phyloP scores from a whole-genome alignment of 1,284 basidiomycete species.

The Malassezia nana region DNA sequence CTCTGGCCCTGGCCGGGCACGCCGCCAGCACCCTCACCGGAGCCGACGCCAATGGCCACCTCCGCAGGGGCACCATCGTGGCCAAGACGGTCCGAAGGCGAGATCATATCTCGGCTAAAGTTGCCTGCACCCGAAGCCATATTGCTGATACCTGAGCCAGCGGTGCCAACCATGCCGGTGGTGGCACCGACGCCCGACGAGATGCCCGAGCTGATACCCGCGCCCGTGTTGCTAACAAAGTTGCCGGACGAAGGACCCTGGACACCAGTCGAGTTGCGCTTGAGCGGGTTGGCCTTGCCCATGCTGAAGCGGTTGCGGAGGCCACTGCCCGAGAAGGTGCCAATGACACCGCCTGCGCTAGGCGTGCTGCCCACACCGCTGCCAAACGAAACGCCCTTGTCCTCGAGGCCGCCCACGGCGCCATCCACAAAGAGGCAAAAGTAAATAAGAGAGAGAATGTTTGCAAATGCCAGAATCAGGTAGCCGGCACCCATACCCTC shows the following conservation, averaged over 20 bases:
- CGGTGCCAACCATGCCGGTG: not conserved
- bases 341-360: conserved; percentile 46
- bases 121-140: not conserved
- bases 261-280: not conserved
- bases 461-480: conserved; percentile 77
- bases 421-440: conserved; percentile 51
- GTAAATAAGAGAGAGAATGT: conserved; percentile 83
- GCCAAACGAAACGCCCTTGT: conserved; percentile 46
- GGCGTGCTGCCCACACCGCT: conserved; percentile 64
- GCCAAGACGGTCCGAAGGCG: not conserved
- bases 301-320: conserved; percentile 17
- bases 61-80: not conserved
- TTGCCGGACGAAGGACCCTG: not conserved
- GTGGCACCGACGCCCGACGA: not conserved
- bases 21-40: not conserved
- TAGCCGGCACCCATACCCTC: conserved; percentile 78
- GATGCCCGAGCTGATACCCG: not conserved
- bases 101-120: no score
- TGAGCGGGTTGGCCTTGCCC: conserved; percentile 2
- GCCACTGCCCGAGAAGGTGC: conserved; percentile 19
- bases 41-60: conserved; percentile 2
- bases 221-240: not conserved
- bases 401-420: not conserved
- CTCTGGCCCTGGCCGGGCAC: not conserved
- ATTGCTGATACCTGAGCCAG: not conserved